Conservation (phyloP, 2,329 filamentous ascomycete genomes). For the Neopestalotiopsis sp. region DNA sequence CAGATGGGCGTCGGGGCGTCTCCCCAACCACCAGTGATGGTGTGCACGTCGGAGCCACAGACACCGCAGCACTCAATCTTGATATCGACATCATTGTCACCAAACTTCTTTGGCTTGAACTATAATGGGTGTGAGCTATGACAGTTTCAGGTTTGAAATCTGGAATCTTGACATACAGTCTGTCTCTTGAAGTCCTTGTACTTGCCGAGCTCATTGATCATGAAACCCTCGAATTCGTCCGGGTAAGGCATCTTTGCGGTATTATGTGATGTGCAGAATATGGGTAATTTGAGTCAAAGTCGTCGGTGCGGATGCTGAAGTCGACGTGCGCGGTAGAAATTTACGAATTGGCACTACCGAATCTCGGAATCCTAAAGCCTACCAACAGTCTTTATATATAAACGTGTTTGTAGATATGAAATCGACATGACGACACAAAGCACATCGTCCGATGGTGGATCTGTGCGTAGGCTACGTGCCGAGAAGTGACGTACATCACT, state of each 20-base stretch:
- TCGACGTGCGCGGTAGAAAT: too few species aligned
- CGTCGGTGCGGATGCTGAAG: too few species aligned
- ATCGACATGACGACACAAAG: not conserved
- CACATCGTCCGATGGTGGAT: not conserved
- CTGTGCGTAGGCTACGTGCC: not conserved
- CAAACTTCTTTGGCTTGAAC: conserved; percentile 39
- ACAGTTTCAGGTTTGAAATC: not conserved
- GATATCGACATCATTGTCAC: conserved; percentile 69
- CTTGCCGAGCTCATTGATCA: conserved; percentile 37
- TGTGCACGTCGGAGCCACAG: conserved; percentile 59
- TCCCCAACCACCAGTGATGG: conserved; percentile 40
- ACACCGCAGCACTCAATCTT: conserved; percentile 70
- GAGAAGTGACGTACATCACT: not conserved
- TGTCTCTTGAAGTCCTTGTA: conserved; percentile 38
- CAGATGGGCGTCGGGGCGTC: conserved; percentile 47
- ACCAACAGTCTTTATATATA: not conserved
- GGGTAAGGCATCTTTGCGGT: conserved; percentile 34
- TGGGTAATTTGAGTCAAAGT: too few species aligned
- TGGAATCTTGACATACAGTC: conserved; percentile 24
- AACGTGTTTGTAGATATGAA: not conserved
- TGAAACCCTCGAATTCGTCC: conserved; percentile 37
- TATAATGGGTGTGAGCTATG: conserved; percentile 13
- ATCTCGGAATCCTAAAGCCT: too few species aligned
- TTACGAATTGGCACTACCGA: too few species aligned
- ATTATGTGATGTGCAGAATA: not conserved